Base-by-base conservation (phyloP, 371 early-diverging fungal genomes). In the Lichtheimia corymbifera region DNA sequence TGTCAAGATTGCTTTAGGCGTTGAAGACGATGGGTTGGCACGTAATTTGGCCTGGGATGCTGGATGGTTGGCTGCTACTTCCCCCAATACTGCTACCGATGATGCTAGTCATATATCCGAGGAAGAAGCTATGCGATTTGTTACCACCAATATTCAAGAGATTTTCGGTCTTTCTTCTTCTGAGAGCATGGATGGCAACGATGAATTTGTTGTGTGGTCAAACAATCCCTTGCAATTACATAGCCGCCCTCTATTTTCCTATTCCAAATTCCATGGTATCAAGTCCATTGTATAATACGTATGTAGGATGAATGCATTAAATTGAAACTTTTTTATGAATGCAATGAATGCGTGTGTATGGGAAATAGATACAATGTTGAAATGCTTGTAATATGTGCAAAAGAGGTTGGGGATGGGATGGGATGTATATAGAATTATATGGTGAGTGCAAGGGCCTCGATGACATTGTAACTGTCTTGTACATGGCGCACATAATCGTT, bases 21-120 rank as follows among this genome's bases (percentile, higher is more conserved):
- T 83, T 1, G 63, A 68, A 5, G 84, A 85, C 55, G 77, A 85
- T 41, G 83, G 85, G 12, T 70, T 73, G 51, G 85, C 83, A 3
- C 83, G 91, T 53, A 83, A 86, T 49, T 67, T 93, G 64, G 78
- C 85, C 0, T 92, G 89, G 88, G 91, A 89, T 63, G 90, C 93
- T 40, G 91, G 88, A 14, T 91, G 90, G 91, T 79, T 82, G 5
- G 66, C 73, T 4, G 64, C 62, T n/a, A 73, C 79, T 47, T 79
- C 84, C 2, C 69, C 73, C 7, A 58, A 58, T 11, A 68, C 69
- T 17, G 50, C 15, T 11, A 72, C 4, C 4, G 28, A 28, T 35
- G 47, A 47, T 22, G 47, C 18, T 22, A n/a, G 47, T 18, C 47
- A 22, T 22, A 74, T 88, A 17, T 63, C 76, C 0, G 86, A 85